These are phyloP conservation scores for Phytophthora uliginosa DNA, from an alignment of 352 stramenopile species.

Conservation along the genomic window DNA sequence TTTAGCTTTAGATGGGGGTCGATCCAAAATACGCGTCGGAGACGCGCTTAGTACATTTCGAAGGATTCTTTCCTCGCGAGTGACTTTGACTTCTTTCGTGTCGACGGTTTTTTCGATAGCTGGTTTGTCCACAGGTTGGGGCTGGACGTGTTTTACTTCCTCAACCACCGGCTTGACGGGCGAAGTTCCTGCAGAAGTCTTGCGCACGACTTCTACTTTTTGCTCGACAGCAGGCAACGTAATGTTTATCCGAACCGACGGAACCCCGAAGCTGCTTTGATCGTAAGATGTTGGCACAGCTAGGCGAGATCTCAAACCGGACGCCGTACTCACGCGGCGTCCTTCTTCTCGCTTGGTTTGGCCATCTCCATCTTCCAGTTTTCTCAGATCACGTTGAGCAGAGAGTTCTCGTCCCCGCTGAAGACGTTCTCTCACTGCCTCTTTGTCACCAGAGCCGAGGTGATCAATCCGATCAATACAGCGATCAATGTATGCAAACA, in stretches of 20 bases:
- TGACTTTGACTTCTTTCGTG: background rate
- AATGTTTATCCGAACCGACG: conserved; percentile 54
- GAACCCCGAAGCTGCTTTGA: conserved; percentile 12
- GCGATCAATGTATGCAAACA: conserved; percentile 41
- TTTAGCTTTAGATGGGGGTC: conserved; percentile 14
- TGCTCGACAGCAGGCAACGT: conserved; percentile 42
- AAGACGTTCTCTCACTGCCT: conserved; percentile 36
- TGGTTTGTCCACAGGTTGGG: background rate
- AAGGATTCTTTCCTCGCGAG: conserved; percentile 8
- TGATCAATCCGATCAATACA: conserved; percentile 49
- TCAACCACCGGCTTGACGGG: conserved; percentile 19
- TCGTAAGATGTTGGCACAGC: conserved; percentile 9
- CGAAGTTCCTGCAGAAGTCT: conserved; percentile 11
- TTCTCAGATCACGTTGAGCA: conserved; percentile 23
- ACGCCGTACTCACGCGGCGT: background rate
- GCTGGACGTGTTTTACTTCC: conserved; percentile 12
- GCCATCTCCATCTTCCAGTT: conserved; percentile 1
- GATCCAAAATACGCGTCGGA: conserved; percentile 29
- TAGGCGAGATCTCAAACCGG: background rate
- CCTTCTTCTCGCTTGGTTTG: conserved; percentile 3
- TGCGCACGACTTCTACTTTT: conserved; percentile 14
- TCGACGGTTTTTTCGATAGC: background rate
- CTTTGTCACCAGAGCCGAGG: conserved; percentile 34
- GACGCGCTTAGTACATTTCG: conserved; percentile 31
- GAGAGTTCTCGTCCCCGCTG: conserved; percentile 34